Percentiles rank a stretch among this genome's conserved stretches.
These are phyloP conservation scores for Pulveroboletus ravenelii DNA, from an alignment of 768 basidiomycete genomes.

Conservation along the genomic window DNA sequence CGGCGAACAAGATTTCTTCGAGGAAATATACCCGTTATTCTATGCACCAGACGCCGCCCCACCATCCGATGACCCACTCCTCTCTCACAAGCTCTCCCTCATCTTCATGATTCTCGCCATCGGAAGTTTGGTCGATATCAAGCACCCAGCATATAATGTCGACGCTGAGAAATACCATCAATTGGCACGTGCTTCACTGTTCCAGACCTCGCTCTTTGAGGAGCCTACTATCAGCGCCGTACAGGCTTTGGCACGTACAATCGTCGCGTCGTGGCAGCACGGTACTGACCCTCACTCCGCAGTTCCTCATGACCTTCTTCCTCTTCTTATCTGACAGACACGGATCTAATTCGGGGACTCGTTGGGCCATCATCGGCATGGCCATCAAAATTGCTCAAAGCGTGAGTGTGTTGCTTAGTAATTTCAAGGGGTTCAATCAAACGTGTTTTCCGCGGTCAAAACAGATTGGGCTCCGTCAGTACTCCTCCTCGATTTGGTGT, in stretches of 20 bases:
- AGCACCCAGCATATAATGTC: slow-evolving; percentile 52
- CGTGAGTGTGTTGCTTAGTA: slow-evolving; percentile 39
- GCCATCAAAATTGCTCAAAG: slow-evolving; percentile 68
- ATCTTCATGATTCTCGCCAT: slow-evolving; percentile 66
- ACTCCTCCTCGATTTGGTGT: not conserved
- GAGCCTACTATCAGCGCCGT: slow-evolving; percentile 65
- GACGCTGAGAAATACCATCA: slow-evolving; percentile 72
- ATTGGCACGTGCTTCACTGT: slow-evolving; percentile 59
- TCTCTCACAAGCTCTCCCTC: slow-evolving; percentile 58
- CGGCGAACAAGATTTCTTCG: slow-evolving; percentile 53
- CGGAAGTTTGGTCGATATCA: slow-evolving; percentile 57
- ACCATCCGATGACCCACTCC: slow-evolving; percentile 45
- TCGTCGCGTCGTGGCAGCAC: slow-evolving; percentile 22
- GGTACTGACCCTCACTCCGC: slow-evolving; percentile 18
- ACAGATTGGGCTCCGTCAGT: slow-evolving; percentile 69
- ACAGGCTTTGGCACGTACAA: slow-evolving; percentile 53
- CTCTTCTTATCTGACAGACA: slow-evolving; percentile 66
- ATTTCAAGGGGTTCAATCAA: not conserved
- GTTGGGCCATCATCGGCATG: slow-evolving; percentile 67
- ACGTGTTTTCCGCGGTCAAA: slow-evolving; percentile 4
- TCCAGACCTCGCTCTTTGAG: slow-evolving; percentile 61
- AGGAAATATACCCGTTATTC: slow-evolving; percentile 54
- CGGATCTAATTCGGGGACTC: slow-evolving; percentile 57
- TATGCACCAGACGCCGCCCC: slow-evolving; percentile 44
- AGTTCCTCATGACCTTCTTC: slow-evolving; percentile 71